Evolutionary conservation across 352 stramenopile genomes (phyloP).

Genomic region (Pythium rishiriense): DNA sequence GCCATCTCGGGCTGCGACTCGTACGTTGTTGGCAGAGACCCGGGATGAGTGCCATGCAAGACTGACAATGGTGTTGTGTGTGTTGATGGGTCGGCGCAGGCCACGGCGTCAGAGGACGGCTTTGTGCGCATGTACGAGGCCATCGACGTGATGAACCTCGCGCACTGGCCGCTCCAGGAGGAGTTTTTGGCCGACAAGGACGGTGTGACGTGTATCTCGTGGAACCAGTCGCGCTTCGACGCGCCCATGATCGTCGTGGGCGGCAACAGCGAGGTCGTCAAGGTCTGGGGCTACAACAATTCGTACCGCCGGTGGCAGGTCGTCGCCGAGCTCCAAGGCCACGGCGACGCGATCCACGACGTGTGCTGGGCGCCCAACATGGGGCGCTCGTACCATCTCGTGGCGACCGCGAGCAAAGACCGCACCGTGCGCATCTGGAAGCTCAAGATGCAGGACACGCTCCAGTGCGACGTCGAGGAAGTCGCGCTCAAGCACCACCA

Average conservation of each 20-base stretch:
- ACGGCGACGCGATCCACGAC: conserved; percentile 92
- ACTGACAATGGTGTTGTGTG: no score
- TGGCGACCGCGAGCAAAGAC: conserved; percentile 93
- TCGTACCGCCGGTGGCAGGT: conserved; percentile 84
- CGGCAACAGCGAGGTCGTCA: conserved; percentile 84
- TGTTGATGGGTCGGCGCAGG: conserved; percentile 44
- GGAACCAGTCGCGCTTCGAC: conserved; percentile 95
- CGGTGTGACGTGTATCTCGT: conserved; percentile 92
- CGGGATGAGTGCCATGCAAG: no score
- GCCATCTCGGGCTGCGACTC: conserved; percentile 91
- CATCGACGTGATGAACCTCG: conserved; percentile 95
- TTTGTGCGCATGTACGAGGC: conserved; percentile 95
- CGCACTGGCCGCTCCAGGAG: conserved; percentile 92
- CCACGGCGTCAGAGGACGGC: conserved; percentile 93
- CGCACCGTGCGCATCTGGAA: conserved; percentile 88
- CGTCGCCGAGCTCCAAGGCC: conserved; percentile 77
- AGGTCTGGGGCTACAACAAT: conserved; percentile 93
- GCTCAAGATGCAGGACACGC: conserved; percentile 71
- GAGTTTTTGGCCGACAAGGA: conserved; percentile 83
- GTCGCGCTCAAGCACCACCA: conserved; percentile 82
- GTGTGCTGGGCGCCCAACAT: conserved; percentile 97
- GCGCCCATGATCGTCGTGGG: conserved; percentile 94
- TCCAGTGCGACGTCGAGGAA: conserved; percentile 71
- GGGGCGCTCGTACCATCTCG: conserved; percentile 90
- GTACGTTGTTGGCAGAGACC: conserved; percentile 49